phyloP scores from a whole-genome alignment of 1,284 basidiomycete genomes.

The Trichosporon ovoides region DNA sequence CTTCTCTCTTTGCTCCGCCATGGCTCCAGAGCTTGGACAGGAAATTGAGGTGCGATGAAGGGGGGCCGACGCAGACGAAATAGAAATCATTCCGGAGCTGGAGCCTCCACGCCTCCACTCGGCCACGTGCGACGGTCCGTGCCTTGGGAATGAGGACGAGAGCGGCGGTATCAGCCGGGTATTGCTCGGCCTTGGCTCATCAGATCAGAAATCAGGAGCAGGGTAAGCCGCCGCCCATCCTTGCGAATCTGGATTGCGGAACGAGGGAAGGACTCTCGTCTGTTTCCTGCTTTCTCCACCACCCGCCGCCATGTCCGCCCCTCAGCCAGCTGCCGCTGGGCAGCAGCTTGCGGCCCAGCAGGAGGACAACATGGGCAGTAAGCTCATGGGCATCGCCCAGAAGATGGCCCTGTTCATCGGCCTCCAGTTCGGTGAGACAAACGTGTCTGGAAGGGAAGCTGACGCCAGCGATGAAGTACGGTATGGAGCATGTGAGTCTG shows the following conservation, averaged over 20 bases:
- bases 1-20: slow-evolving; percentile 6
- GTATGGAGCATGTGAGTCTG: slow-evolving; percentile 37
- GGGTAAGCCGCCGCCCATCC: no score
- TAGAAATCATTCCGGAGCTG: not conserved
- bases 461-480: slow-evolving; percentile 37
- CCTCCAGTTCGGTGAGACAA: slow-evolving; percentile 36
- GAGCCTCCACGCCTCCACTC: not conserved
- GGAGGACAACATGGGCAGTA: slow-evolving; percentile 17
- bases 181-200: not conserved
- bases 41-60: not conserved
- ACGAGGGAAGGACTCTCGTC: no score
- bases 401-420: slow-evolving; percentile 34
- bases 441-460: not conserved
- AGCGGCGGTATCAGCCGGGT: slow-evolving; percentile 4
- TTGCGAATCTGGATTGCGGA: no score
- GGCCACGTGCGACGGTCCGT: not conserved
- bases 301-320: slow-evolving; percentile 4
- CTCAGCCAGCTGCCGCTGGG: slow-evolving; percentile 13
- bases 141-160: not conserved
- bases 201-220: no score
- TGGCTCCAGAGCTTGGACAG: not conserved
- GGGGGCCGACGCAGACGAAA: not conserved
- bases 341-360: slow-evolving; percentile 16
- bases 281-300: not conserved
- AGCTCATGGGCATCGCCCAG: slow-evolving; percentile 19